phyloP scores from a whole-genome alignment of 305 asterid genomes.

The Plantago rigida region DNA sequence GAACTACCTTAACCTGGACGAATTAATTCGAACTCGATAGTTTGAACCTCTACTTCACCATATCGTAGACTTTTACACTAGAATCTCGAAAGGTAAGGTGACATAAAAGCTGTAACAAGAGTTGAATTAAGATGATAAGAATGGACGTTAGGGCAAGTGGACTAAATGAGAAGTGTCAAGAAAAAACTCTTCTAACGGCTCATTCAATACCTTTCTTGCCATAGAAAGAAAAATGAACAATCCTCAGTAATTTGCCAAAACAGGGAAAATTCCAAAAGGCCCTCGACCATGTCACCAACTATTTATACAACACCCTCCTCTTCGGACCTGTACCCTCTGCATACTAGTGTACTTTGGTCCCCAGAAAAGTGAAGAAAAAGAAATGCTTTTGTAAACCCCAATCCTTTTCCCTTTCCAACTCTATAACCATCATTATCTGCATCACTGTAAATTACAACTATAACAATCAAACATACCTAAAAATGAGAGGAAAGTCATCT shows the following conservation, averaged over 20 bases:
- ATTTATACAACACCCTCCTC: constrained; percentile 58
- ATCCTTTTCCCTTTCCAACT: constrained; percentile 29
- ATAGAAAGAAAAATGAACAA: constrained; percentile 19
- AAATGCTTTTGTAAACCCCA: constrained; percentile 27
- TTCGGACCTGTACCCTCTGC: constrained; percentile 59
- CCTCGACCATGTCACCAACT: constrained; percentile 56
- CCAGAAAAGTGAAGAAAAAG: constrained; percentile 38
- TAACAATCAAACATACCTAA: neutral
- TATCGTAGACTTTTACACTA: too few species aligned
- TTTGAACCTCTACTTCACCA: too few species aligned
- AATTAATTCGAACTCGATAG: neutral
- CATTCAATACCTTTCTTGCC: constrained; percentile 16
- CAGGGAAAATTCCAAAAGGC: constrained; percentile 54
- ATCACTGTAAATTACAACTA: constrained; percentile 9
- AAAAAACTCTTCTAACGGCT: constrained; percentile 20
- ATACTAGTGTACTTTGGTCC: constrained; percentile 51
- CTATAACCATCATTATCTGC: constrained; percentile 18
- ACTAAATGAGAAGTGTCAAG: constrained; percentile 10
- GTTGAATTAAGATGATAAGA: constrained; percentile 6
- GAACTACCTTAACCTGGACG: neutral
- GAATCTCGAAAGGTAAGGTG: neutral
- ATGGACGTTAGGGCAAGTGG: constrained; percentile 6
- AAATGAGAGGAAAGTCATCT: constrained; percentile 74
- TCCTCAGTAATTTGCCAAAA: constrained; percentile 47
- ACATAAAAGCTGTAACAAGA: constrained; percentile 1